Conservation (phyloP, 129 eudicot genomes). For the Centaurea solstitialis region DNA sequence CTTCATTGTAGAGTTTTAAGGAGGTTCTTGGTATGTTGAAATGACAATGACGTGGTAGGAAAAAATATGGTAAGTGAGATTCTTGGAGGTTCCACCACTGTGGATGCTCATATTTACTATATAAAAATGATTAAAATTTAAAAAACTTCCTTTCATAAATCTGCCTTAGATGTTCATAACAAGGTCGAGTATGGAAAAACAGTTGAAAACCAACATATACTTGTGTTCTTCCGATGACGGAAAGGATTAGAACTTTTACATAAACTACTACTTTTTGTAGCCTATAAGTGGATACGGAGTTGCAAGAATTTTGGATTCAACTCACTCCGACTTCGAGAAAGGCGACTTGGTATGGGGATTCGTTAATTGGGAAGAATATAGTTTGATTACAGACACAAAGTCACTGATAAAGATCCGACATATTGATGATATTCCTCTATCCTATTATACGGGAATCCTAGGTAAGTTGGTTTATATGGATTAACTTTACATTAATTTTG, state of each 20-base stretch:
- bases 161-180: neutral
- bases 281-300: constrained; percentile 33
- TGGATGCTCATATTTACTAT: too few species aligned
- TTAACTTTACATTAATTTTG: neutral
- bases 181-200: neutral
- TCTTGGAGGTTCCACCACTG: too few species aligned
- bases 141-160: neutral
- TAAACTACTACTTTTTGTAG: neutral
- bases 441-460: constrained; percentile 33
- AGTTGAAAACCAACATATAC: neutral
- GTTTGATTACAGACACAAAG: constrained; percentile 1
- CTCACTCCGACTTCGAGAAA: constrained; percentile 21
- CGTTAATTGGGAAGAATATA: constrained; percentile 33
- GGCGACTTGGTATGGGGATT: constrained; percentile 23
- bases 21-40: too few species aligned
- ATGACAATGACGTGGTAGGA: too few species aligned
- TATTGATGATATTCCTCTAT: constrained; percentile 19
- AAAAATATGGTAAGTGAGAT: too few species aligned
- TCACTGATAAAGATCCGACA: constrained; percentile 11
- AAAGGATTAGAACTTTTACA: neutral
- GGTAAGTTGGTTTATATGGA: constrained; percentile 3
- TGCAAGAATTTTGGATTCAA: constrained; percentile 32
- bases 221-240: neutral
- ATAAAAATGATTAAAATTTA: too few species aligned
- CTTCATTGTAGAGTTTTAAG: too few species aligned